These are phyloP conservation scores for Delitschia confertaspora DNA, from an alignment of 495 filamentous ascomycete genomes.

Conservation along the genomic window DNA sequence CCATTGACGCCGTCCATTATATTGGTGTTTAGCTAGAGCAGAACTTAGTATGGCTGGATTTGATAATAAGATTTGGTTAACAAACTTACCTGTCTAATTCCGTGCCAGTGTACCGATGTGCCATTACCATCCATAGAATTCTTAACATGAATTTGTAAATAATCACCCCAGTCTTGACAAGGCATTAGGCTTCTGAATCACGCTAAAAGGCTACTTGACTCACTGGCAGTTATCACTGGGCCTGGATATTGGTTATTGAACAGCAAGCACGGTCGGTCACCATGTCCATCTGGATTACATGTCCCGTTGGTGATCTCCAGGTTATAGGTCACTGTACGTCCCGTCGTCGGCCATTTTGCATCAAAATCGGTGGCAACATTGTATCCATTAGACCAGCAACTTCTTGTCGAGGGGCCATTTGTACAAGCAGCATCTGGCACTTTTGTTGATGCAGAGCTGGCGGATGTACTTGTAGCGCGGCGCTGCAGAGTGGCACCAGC, in stretches of 20 bases:
- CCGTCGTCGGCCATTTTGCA: constrained; percentile 28
- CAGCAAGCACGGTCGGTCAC: constrained; percentile 17
- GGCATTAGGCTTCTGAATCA: no score
- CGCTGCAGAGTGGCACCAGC: constrained; percentile 1
- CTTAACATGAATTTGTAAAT: constrained; percentile 29
- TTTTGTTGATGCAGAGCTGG: constrained; percentile 11
- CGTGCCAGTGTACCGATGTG: constrained; percentile 36
- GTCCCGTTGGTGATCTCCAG: constrained; percentile 25
- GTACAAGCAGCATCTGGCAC: constrained; percentile 25
- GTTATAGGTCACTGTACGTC: constrained; percentile 21
- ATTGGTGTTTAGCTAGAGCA: constrained; percentile 26
- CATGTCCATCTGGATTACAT: constrained; percentile 27
- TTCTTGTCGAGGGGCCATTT: constrained; percentile 23
- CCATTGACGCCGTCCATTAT: constrained; percentile 32
- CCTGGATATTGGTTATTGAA: constrained; percentile 35
- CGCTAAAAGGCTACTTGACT: no score
- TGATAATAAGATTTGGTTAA: no score
- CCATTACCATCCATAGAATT: constrained; percentile 32
- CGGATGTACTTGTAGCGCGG: constrained; percentile 13
- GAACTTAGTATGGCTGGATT: no score
- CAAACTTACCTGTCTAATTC: no score
- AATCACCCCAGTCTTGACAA: constrained; percentile 33
- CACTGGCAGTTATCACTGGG: constrained; percentile 29
- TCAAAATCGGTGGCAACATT: constrained; percentile 30
- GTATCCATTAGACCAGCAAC: constrained; percentile 27